phyloP scores from a whole-genome alignment of 768 basidiomycete genomes.

The Lactifluus rugatus region DNA sequence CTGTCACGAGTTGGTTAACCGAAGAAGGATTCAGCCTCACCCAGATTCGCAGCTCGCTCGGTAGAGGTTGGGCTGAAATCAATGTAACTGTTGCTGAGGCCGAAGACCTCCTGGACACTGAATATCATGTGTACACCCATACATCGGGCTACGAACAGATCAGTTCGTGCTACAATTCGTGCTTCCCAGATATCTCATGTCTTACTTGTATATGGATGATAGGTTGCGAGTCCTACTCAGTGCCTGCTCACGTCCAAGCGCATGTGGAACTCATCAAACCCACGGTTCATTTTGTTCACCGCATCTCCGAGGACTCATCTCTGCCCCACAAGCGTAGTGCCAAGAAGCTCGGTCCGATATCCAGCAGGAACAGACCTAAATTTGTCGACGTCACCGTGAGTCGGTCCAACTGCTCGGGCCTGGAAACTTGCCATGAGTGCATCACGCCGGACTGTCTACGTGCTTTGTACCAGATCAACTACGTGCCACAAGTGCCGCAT shows the following conservation, averaged over 20 bases:
- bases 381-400: constrained; percentile 15
- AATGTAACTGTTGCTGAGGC: constrained; percentile 35
- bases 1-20: constrained; percentile 33
- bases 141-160: constrained; percentile 30
- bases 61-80: constrained; percentile 34
- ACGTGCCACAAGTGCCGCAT: constrained; percentile 33
- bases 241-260: constrained; percentile 29
- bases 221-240: constrained; percentile 34
- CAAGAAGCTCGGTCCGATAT: constrained; percentile 1
- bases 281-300: constrained; percentile 34
- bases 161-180: constrained; percentile 20
- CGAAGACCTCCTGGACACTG: constrained; percentile 34
- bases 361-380: constrained; percentile 17
- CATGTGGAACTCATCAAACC: constrained; percentile 39
- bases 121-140: constrained; percentile 35
- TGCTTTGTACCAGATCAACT: constrained; percentile 44
- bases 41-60: constrained; percentile 27
- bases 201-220: background rate
- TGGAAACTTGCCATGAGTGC: constrained; percentile 28
- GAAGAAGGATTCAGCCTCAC: constrained; percentile 29
- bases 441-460: constrained; percentile 53
- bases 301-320: background rate
- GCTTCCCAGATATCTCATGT: background rate
- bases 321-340: constrained; percentile 5
- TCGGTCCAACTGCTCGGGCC: constrained; percentile 12